Evolutionary conservation across 2,329 filamentous ascomycete genomes (phyloP), one percentile per base, ranked within the genome.

Genomic region (Scedosporium minutisporum): DNA sequence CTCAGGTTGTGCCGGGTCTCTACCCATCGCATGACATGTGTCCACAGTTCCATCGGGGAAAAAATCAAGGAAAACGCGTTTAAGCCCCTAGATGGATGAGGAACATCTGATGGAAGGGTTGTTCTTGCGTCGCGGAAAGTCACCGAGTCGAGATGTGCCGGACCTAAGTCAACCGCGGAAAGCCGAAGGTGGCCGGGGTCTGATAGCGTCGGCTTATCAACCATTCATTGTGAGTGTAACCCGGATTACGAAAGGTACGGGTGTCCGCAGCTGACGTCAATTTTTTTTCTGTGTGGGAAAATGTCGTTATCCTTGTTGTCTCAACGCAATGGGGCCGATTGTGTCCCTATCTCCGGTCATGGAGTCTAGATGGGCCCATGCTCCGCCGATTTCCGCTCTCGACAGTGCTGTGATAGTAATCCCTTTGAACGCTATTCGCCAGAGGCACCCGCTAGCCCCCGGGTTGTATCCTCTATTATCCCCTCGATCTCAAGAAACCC

Each of bases 101-200:
- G 59, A 51, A 61, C 59, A 61, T 61, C 18, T 51, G 59, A 53
- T 51, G 48, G 29, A 23, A 42, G 29, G 44, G 25, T 12, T 33
- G 9, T 57, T 57, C 29, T 29, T 16, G 23, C 25, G n/a, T 55
- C n/a, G 60, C 60, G 60, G 60, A 61, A 61, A 41, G 18, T 4
- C 18, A n/a, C 60, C 60, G 60, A 57, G 41, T 51, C 18, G 46
- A 12, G 59, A 29, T 53, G 16, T 14, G 4, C 46, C n/a, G 29
- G 46, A 14, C 60, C 61, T 48, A 29, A 66, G 68, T 68, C 68
- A 76, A 66, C 76, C 76, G 76, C 66, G 61, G 67, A 63, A 76
- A 78, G 73, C 76, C 76, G 76, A 70, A 62, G 65, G 67, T 74
- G 71, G 72, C 76, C 76, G 76, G 33, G 63, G 62, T 60, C 41